phyloP scores from a whole-genome alignment of 2,329 filamentous ascomycete species.

The Mycocentrospora acerina region DNA sequence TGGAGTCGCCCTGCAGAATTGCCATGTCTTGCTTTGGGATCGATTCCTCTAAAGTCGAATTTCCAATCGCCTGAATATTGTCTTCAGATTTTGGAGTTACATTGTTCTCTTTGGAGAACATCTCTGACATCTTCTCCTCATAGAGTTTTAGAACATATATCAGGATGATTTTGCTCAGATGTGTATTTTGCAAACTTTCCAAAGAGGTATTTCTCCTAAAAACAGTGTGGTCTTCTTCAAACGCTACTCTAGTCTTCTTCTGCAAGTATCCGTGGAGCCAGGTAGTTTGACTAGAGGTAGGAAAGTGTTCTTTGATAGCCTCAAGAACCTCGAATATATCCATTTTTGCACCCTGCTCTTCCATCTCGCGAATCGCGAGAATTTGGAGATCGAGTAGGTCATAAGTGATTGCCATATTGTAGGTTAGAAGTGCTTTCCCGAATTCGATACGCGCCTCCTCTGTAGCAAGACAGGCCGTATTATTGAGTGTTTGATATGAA shows the following conservation, averaged over 20 bases:
- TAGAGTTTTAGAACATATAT: slow-evolving; percentile 1
- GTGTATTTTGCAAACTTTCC: background rate
- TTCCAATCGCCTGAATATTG: too few species aligned
- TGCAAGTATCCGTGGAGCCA: slow-evolving; percentile 3
- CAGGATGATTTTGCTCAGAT: slow-evolving; percentile 1
- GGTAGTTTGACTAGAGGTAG: background rate
- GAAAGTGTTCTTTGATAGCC: background rate
- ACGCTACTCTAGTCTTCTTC: slow-evolving; percentile 1
- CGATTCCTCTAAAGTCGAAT: too few species aligned
- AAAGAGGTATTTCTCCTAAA: slow-evolving; percentile 2
- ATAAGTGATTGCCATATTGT: background rate
- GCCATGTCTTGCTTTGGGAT: too few species aligned
- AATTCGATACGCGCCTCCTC: background rate
- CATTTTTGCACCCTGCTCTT: background rate
- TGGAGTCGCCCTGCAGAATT: too few species aligned
- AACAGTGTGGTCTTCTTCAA: background rate
- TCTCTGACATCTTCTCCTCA: background rate
- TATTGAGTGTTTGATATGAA: slow-evolving; percentile 25
- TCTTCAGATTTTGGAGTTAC: too few species aligned
- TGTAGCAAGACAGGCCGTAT: background rate
- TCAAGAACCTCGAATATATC: background rate
- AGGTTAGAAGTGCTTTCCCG: slow-evolving; percentile 1
- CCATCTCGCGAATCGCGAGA: slow-evolving; percentile 4
- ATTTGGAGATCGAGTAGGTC: slow-evolving; percentile 1
- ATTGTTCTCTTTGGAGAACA: too few species aligned